Percentiles rank a stretch among this genome's conserved stretches.
Conservation (phyloP, 495 filamentous ascomycete species). For the Neurospora tetrasperma region DNA sequence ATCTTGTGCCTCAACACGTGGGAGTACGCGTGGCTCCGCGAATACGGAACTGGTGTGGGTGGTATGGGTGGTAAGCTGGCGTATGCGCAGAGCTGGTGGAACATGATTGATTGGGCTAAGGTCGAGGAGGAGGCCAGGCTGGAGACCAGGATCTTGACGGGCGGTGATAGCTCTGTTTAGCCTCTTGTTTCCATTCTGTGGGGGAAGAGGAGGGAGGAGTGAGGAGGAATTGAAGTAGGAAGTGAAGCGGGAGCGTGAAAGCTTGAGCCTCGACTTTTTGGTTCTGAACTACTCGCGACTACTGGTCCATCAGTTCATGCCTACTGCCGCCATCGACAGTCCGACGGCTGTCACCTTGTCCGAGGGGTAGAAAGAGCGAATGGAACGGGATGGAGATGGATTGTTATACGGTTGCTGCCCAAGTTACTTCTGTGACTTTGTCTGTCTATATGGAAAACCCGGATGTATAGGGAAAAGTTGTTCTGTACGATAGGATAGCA, state of each 20-base stretch:
- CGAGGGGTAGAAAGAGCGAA: not conserved
- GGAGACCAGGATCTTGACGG: slow-evolving; percentile 2
- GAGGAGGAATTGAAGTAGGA: not conserved
- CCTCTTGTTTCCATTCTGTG: not conserved
- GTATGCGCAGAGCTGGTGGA: slow-evolving; percentile 79
- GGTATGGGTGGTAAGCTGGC: slow-evolving; percentile 52
- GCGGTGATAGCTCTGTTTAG: not conserved
- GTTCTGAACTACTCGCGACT: not conserved
- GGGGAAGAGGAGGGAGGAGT: not conserved
- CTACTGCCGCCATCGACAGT: not conserved
- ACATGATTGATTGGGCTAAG: slow-evolving; percentile 69
- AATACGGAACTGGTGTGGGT: slow-evolving; percentile 55
- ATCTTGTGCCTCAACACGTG: slow-evolving; percentile 89
- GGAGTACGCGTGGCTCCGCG: slow-evolving; percentile 86
- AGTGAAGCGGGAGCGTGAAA: not conserved
- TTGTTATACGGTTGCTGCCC: not conserved
- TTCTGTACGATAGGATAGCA: not conserved
- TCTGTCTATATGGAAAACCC: not conserved
- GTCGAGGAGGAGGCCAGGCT: slow-evolving; percentile 38
- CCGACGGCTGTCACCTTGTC: not conserved
- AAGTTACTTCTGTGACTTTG: not conserved
- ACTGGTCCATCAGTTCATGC: not conserved
- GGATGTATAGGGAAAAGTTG: not conserved
- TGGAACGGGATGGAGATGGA: not conserved
- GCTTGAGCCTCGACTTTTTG: not conserved